Evolutionary conservation across 805 yeast genomes (phyloP), one percentile per base, ranked within the genome.

Genomic region (Dipodascus albidus): DNA sequence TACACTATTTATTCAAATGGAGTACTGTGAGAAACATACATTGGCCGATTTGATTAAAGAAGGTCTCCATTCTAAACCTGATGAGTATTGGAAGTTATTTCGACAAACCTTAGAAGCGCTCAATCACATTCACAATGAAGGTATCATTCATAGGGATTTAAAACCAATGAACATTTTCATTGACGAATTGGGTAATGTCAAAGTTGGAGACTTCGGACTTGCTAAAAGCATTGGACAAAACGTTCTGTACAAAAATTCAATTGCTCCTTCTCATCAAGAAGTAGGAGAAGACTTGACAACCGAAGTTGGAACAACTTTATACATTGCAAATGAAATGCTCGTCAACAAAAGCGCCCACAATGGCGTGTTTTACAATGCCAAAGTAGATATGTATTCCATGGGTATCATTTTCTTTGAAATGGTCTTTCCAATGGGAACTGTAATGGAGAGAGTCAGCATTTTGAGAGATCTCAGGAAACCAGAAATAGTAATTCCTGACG

Each of bases 341-440:
- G 57, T 55, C 2, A 6, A 4, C 44, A 44, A 55, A 2, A 54
- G 48, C 2, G 47, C 53, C 2, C 59, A 57, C 11, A 74, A 77
- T 17, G 93, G 93, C 0, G 83, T 83, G 2, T 72, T 77, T n/a
- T 93, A 93, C 65, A 83, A 91, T 64, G 96, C 87, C 58, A 93
- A 93, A 60, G 95, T 93, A 41, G 99, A 93, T 66, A 83, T 93
- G 85, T 93, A 89, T 65, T 89, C 99, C 0, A 70, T 93, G 44
- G 99, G 99, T 2, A 81, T 93, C 35, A 93, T 93, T 1, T 88
- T 93, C 64, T 93, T 93, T 66, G 99, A 93, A 65, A 93, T 93
- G 99, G 78, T 88, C 24, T 88, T 82, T 64, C 75, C 83, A 1
- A 74, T 91, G 61, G 74, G 75, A n/a, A 93, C 99, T 0, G 90